Evolutionary conservation across 306 rosid species (phyloP).

Genomic region (Luffa acutangula): DNA sequence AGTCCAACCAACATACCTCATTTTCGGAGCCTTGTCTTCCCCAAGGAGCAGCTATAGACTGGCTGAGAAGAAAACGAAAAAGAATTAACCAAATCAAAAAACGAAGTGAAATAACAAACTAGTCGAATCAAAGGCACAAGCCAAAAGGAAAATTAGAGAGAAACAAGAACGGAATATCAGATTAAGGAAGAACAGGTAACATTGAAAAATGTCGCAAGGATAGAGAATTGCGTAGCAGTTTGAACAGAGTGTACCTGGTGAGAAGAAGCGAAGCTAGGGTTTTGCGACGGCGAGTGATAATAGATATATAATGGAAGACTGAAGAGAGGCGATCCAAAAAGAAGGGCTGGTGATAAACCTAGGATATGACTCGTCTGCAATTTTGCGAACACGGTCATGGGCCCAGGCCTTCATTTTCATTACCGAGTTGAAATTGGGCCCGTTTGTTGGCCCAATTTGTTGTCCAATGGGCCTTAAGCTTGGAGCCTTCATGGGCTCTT

Average conservation of each 20-base stretch:
- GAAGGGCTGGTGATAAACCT: background rate
- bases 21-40: constrained; percentile 17
- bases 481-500: background rate
- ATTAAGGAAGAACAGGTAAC: background rate
- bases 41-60: constrained; percentile 15
- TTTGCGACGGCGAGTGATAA: background rate
- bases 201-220: background rate
- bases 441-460: background rate
- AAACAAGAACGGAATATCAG: background rate
- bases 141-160: background rate
- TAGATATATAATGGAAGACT: background rate
- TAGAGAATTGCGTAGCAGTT: background rate
- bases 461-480: background rate
- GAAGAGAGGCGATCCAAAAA: background rate
- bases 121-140: background rate
- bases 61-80: background rate
- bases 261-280: constrained; percentile 6
- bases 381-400: background rate
- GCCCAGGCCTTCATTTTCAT: background rate
- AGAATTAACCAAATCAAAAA: background rate
- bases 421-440: background rate
- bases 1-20: constrained; percentile 24
- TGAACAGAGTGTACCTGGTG: background rate
- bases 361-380: background rate
- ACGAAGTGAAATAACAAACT: background rate